Conservation (phyloP, 768 basidiomycete genomes). For the Boletus insuetus region DNA sequence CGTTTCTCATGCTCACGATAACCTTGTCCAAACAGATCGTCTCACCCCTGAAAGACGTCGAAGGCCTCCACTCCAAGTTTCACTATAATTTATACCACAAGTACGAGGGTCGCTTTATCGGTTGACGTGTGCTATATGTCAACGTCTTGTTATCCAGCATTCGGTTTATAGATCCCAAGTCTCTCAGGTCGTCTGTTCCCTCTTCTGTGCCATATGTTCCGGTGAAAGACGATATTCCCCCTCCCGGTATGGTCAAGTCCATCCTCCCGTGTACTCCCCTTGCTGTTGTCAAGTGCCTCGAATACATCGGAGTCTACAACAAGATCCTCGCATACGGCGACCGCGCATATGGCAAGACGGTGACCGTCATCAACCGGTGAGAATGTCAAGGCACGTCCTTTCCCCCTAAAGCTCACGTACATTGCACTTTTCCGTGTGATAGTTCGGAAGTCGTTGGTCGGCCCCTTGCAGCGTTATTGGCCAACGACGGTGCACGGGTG, state of each 20-base stretch:
- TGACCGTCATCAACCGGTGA: conserved; percentile 93
- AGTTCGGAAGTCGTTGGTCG: conserved; percentile 97
- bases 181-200: conserved; percentile 51
- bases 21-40: conserved; percentile 57
- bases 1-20: not conserved
- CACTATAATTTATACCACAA: conserved; percentile 95
- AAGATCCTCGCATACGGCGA: conserved; percentile 90
- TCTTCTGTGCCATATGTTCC: conserved; percentile 29
- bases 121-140: not conserved
- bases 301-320: conserved; percentile 91
- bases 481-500: conserved; percentile 96
- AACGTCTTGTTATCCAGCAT: conserved; percentile 51
- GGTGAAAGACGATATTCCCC: conserved; percentile 58
- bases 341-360: conserved; percentile 86
- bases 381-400: conserved; percentile 4
- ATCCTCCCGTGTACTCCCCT: conserved; percentile 97
- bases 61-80: conserved; percentile 95
- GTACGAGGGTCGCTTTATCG: conserved; percentile 40
- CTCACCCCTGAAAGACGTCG: conserved; percentile 95
- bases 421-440: not conserved
- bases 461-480: conserved; percentile 90
- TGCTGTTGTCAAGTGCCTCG: conserved; percentile 93
- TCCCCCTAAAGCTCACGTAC: conserved; percentile 1
- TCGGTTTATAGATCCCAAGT: conserved; percentile 83
- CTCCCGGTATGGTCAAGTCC: conserved; percentile 88